Evolutionary conservation across 2,329 filamentous ascomycete species (phyloP).

Genomic region (Dactylonectria estremocensis): DNA sequence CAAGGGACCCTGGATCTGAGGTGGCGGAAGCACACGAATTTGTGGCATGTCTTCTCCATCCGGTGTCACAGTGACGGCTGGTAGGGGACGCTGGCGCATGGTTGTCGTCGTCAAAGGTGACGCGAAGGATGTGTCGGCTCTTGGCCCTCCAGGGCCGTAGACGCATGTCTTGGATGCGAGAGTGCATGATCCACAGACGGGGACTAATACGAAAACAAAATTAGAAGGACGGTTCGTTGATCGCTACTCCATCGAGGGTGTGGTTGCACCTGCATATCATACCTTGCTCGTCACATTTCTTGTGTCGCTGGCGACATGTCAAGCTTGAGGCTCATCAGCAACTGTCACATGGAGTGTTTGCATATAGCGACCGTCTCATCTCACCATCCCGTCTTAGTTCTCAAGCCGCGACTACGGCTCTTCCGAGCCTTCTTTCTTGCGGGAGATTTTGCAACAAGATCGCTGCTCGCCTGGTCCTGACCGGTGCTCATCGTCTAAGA

Average conservation of each 20-base stretch:
- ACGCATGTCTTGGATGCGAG: slow-evolving; percentile 27
- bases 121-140: slow-evolving; percentile 26
- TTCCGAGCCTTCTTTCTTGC: slow-evolving; percentile 26
- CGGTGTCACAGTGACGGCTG: slow-evolving; percentile 18
- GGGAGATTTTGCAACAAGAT: slow-evolving; percentile 11
- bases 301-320: slow-evolving; percentile 29
- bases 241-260: not conserved
- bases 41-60: slow-evolving; percentile 14
- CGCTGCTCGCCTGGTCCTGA: slow-evolving; percentile 2
- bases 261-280: slow-evolving; percentile 3
- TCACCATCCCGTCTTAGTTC: slow-evolving; percentile 30
- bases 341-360: not conserved
- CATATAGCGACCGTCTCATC: not conserved
- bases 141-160: slow-evolving; percentile 24
- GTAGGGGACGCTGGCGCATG: slow-evolving; percentile 13
- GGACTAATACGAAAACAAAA: slow-evolving; percentile 13
- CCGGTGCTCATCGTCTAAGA: slow-evolving; percentile 5
- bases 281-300: slow-evolving; percentile 28
- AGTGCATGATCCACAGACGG: slow-evolving; percentile 27
- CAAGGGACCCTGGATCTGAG: slow-evolving; percentile 11
- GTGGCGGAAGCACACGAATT: slow-evolving; percentile 13
- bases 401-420: slow-evolving; percentile 26
- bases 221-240: slow-evolving; percentile 18
- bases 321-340: slow-evolving; percentile 18
- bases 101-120: slow-evolving; percentile 30